Conservation (phyloP, 331 rosid genomes). For the Phaseolus coccineus region DNA sequence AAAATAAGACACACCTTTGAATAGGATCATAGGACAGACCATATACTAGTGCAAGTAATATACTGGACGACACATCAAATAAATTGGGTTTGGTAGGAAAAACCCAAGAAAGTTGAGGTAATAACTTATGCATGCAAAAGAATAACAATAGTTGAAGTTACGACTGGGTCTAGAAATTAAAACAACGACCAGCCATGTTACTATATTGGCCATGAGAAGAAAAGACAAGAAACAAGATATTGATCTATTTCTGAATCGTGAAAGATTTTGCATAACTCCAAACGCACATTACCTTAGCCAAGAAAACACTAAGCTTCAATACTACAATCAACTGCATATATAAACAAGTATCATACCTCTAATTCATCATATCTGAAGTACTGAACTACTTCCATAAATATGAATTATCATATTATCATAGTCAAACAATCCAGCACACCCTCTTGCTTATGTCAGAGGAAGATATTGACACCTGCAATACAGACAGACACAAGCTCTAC, state of each 20-base stretch:
- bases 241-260: background rate
- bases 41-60: background rate
- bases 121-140: background rate
- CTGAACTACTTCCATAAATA: slow-evolving; percentile 26
- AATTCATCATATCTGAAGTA: slow-evolving; percentile 18
- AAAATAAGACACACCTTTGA: background rate
- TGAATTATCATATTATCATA: slow-evolving; percentile 29
- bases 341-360: slow-evolving; percentile 31
- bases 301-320: slow-evolving; percentile 29
- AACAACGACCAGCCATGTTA: background rate
- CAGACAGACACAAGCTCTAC: slow-evolving; percentile 41
- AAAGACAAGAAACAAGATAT: background rate
- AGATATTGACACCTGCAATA: slow-evolving; percentile 44
- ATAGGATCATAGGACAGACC: background rate
- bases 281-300: slow-evolving; percentile 9
- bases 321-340: slow-evolving; percentile 22
- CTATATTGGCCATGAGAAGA: background rate
- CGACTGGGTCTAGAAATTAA: background rate
- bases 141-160: background rate
- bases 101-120: background rate
- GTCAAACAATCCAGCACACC: slow-evolving; percentile 15
- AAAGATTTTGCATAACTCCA: slow-evolving; percentile 1
- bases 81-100: background rate
- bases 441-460: slow-evolving; percentile 16
- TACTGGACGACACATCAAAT: background rate